Base-by-base conservation (phyloP, 2,329 filamentous ascomycete genomes). In the Plenodomus lindquistii region DNA sequence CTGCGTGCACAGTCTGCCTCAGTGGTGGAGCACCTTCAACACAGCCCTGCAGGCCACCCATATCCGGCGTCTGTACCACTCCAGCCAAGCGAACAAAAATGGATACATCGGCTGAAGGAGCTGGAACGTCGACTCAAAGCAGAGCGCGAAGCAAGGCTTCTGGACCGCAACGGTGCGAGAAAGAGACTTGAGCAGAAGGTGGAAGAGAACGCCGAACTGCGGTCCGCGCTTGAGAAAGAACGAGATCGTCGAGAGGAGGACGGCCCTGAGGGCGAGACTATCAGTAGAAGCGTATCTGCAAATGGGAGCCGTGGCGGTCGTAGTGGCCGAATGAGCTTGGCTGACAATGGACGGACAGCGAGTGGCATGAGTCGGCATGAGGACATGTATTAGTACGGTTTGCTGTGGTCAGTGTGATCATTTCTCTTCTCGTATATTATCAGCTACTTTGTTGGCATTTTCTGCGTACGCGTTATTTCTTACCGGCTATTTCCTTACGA, bases 51-150 rank as follows among this genome's bases (percentile, higher is more conserved):
- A 29, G 60, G 60, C 4, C 65, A 69, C 43, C 68, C 69, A 3
- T 71, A 71, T 40, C 68, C 68, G 2, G 62, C 48, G 54, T 63
- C 68, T 8, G 65, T 68, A 7, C 70, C 72, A 4, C 60, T 74
- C 21, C 72, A 77, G 41, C 75, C 76, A 2, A 79, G 78, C 34
- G 87, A 93, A 60, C 86, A 89, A 57, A 84, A 88, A 59, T 96
- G 91, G 90, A 85, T 95, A 56, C 83, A 96, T 55, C 79, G 94
- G 6, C 79, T 97, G 27, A 85, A 90, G 48, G 92, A 97, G 67
- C 77, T 97, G 59, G 94, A 99, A 77, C 82, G 87, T 57, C 85
- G 95, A 60, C 79, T 99, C 16, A 96, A 96, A 71, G 86, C 89
- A 38, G 94, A 99, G 75, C 79, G 94, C 13, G 94, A 97, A 72